phyloP scores from a whole-genome alignment of 306 rosid genomes.

The Castanea sativa region DNA sequence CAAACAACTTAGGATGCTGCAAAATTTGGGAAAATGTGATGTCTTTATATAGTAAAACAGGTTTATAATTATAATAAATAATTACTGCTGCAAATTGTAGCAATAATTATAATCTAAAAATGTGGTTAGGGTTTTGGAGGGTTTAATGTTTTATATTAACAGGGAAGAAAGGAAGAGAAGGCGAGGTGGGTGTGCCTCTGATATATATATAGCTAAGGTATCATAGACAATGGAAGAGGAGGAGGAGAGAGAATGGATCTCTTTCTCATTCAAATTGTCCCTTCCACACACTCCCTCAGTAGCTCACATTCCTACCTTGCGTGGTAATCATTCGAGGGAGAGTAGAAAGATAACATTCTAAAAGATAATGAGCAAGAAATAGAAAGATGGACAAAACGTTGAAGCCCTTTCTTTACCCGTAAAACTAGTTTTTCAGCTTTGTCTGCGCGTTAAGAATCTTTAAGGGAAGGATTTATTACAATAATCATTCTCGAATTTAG shows the following conservation, averaged over 20 bases:
- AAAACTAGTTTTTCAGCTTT: slow-evolving; percentile 19
- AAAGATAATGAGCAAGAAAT: background rate
- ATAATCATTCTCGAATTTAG: slow-evolving; percentile 14
- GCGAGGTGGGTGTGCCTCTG: background rate
- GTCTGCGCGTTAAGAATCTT: slow-evolving; percentile 53
- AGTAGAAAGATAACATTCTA: slow-evolving; percentile 1
- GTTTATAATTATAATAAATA: background rate
- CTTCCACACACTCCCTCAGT: slow-evolving; percentile 27
- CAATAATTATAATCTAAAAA: slow-evolving; percentile 8
- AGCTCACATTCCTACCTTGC: slow-evolving; percentile 61
- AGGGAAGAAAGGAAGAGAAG: slow-evolving; percentile 7
- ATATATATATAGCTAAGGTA: background rate
- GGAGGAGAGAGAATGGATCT: slow-evolving; percentile 12
- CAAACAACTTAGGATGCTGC: slow-evolving; percentile 18
- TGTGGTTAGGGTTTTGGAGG: slow-evolving; percentile 33
- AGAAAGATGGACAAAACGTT: background rate
- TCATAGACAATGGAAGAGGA: background rate
- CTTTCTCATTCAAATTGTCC: slow-evolving; percentile 21
- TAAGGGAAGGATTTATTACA: slow-evolving; percentile 35
- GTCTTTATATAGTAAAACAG: slow-evolving; percentile 38
- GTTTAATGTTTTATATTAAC: slow-evolving; percentile 6
- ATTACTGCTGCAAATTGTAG: too few species aligned
- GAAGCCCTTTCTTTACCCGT: slow-evolving; percentile 17
- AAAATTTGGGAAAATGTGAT: slow-evolving; percentile 38
- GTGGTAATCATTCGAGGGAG: slow-evolving; percentile 32